Evolutionary conservation across 805 yeast genomes (phyloP).

Genomic region (Zygotorulaspora sp.): DNA sequence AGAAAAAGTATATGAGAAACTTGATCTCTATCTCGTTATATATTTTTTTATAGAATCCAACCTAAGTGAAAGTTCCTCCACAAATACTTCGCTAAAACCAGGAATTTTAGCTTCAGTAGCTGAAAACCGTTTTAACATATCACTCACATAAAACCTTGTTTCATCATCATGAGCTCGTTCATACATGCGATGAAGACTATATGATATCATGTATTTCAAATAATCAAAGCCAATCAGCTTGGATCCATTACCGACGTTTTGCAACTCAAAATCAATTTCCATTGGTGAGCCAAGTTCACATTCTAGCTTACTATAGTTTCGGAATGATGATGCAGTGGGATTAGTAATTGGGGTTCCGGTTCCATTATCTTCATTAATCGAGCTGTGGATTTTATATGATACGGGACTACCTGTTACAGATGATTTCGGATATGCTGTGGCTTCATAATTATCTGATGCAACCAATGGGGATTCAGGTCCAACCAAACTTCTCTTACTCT

Average conservation of each 20-base stretch:
- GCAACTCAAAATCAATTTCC: constrained; percentile 19
- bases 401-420: constrained; percentile 14
- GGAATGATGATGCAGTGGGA: constrained; percentile 24
- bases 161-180: constrained; percentile 48
- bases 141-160: constrained; percentile 45
- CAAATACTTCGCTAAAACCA: constrained; percentile 61
- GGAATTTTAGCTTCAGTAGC: constrained; percentile 50
- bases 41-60: constrained; percentile 30
- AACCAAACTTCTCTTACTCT: constrained; percentile 1
- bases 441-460: constrained; percentile 4
- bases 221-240: constrained; percentile 33
- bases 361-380: constrained; percentile 7
- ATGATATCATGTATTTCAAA: constrained; percentile 40
- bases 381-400: constrained; percentile 18
- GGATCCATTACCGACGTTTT: constrained; percentile 16
- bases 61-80: constrained; percentile 54
- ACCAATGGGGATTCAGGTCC: not conserved
- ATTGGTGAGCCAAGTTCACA: constrained; percentile 22
- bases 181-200: constrained; percentile 45
- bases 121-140: constrained; percentile 40
- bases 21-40: constrained; percentile 12
- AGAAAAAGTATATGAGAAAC: too few species aligned
- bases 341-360: constrained; percentile 19
- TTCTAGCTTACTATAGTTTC: constrained; percentile 13
- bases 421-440: constrained; percentile 4